These are phyloP conservation scores for Flaveria brownii DNA, from an alignment of 129 eudicot species.

Conservation along the genomic window DNA sequence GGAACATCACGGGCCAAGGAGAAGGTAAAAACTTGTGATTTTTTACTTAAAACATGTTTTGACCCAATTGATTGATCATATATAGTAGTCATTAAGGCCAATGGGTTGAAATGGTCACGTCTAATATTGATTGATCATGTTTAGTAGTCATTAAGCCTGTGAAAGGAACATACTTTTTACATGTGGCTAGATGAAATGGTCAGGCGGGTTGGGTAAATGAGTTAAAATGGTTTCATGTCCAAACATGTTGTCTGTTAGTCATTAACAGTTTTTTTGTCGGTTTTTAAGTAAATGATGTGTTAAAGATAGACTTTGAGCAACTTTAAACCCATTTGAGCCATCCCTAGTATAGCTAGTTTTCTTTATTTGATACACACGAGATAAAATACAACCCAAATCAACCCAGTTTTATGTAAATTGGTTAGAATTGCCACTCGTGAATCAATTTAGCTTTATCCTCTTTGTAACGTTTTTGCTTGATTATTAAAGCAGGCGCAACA, in stretches of 20 bases:
- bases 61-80: not conserved
- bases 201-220: not conserved
- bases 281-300: not conserved
- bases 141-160: not conserved
- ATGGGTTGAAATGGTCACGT: constrained; percentile 4
- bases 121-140: not conserved
- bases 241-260: not conserved
- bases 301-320: not conserved
- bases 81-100: not conserved
- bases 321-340: not conserved
- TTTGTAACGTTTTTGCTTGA: constrained; percentile 26
- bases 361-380: not conserved
- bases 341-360: not conserved
- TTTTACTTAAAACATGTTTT: not conserved
- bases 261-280: not conserved
- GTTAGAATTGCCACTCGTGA: not conserved
- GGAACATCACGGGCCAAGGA: constrained; percentile 92
- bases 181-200: not conserved
- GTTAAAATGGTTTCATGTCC: not conserved
- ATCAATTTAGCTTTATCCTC: not conserved
- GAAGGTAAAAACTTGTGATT: constrained; percentile 48
- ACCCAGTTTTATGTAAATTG: not conserved
- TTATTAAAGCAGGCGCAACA: constrained; percentile 72
- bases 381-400: not conserved
- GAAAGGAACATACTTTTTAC: not conserved